These are phyloP conservation scores for Colletotrichum eleusines DNA, from an alignment of 2,329 filamentous ascomycete genomes.

Conservation along the genomic window DNA sequence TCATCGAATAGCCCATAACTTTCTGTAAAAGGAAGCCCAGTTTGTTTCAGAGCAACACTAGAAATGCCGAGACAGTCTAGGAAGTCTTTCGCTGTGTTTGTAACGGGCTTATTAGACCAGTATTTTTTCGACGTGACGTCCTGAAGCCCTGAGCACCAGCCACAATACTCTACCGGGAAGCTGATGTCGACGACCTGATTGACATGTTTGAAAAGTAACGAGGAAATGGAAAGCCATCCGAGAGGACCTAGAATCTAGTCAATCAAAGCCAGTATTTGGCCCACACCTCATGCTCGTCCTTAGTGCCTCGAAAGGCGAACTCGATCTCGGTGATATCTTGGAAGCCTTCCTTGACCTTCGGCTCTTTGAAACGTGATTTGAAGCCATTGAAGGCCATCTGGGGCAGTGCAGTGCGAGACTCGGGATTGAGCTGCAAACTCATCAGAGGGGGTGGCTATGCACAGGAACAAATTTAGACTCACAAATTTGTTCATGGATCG, in stretches of 20 bases:
- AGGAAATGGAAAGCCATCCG: neutral
- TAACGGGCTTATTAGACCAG: neutral
- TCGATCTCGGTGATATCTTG: constrained; percentile 80
- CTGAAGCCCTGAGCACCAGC: neutral
- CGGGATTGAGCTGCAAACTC: constrained; percentile 77
- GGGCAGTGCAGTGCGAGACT: constrained; percentile 79
- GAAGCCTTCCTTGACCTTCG: constrained; percentile 82
- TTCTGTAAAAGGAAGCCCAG: neutral
- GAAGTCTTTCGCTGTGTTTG: neutral
- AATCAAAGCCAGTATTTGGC: constrained; percentile 78
- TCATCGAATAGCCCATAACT: neutral
- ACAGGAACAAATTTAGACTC: constrained; percentile 32
- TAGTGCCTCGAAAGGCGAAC: constrained; percentile 80
- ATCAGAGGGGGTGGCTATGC: neutral
- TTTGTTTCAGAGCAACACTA: neutral
- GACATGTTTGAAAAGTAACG: neutral
- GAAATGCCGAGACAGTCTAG: neutral
- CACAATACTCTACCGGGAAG: neutral
- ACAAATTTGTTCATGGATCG: constrained; percentile 72
- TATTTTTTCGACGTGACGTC: neutral
- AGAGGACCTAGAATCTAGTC: neutral
- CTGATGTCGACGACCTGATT: neutral
- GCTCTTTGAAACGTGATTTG: constrained; percentile 77
- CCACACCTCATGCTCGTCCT: constrained; percentile 79
- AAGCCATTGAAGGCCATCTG: constrained; percentile 85